These are phyloP conservation scores for Coriolopsis trogii DNA, from an alignment of 1,284 basidiomycete species.

Conservation along the genomic window DNA sequence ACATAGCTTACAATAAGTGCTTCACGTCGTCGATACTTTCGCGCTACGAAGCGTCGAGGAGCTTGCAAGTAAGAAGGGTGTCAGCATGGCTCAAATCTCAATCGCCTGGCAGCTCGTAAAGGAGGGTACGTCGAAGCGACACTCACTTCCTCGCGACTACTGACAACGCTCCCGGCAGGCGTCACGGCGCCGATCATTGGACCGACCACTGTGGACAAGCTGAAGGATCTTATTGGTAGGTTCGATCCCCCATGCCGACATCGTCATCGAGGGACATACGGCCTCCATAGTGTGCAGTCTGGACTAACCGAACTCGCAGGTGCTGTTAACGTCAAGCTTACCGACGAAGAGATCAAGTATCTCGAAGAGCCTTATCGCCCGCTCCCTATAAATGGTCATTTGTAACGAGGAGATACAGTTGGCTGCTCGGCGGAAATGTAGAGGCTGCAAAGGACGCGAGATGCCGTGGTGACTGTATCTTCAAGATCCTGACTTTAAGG, in stretches of 20 bases:
- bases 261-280: too few relatives aligned
- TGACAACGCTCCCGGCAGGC: too few relatives aligned
- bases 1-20: too few relatives aligned
- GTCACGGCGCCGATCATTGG: conserved; percentile 60
- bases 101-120: conserved; percentile 19
- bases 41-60: conserved; percentile 37
- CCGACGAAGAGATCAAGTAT: conserved; percentile 46
- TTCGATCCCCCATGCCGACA: neutral
- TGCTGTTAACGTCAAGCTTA: conserved; percentile 39
- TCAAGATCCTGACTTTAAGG: conserved; percentile 7
- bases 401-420: too few relatives aligned
- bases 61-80: conserved; percentile 41
- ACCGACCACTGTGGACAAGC: conserved; percentile 50
- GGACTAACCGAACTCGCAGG: too few relatives aligned
- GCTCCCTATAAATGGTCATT: conserved; percentile 11
- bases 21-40: too few relatives aligned
- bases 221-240: conserved; percentile 51
- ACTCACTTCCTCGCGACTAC: too few relatives aligned
- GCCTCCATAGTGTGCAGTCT: too few relatives aligned
- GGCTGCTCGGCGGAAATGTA: too few relatives aligned
- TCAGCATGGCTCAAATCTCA: conserved; percentile 32
- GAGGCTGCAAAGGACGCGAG: neutral
- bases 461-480: neutral
- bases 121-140: too few relatives aligned
- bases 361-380: conserved; percentile 45